Evolutionary conservation across 495 filamentous ascomycete species (phyloP).

Genomic region (Pyronema domesticum): DNA sequence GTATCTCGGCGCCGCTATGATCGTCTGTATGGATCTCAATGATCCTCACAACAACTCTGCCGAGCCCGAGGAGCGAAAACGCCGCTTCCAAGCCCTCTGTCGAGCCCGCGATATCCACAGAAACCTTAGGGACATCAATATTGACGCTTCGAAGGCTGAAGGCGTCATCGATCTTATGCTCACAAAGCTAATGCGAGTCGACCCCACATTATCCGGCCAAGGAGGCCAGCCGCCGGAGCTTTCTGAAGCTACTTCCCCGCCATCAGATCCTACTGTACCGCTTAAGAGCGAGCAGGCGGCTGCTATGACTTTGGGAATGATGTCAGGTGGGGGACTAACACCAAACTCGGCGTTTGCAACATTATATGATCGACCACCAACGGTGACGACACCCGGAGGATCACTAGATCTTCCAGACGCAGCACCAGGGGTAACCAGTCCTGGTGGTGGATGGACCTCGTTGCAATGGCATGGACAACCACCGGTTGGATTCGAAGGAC

Average conservation of each 20-base stretch:
- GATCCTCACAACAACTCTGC: background rate
- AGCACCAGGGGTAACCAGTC: background rate
- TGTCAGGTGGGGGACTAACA: conserved; percentile 11
- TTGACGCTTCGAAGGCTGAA: background rate
- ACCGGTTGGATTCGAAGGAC: background rate
- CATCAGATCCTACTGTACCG: conserved; percentile 1
- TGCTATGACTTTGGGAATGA: conserved; percentile 16
- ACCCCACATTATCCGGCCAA: background rate
- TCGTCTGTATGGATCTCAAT: conserved; percentile 57
- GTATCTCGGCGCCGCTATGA: conserved; percentile 76
- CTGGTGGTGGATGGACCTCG: background rate
- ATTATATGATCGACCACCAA: conserved; percentile 11
- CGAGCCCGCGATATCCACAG: background rate
- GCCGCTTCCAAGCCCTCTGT: background rate
- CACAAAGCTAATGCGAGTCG: conserved; percentile 1
- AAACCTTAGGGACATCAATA: background rate
- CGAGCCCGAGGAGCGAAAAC: background rate
- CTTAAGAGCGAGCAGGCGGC: conserved; percentile 14
- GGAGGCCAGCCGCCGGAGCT: background rate
- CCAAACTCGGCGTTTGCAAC: conserved; percentile 12
- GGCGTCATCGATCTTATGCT: conserved; percentile 2
- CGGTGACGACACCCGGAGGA: conserved; percentile 1
- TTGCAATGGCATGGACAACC: background rate
- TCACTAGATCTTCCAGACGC: background rate
- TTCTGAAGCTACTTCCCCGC: background rate